These are phyloP conservation scores for Lipomyces yarrowii DNA, from an alignment of 1,139 yeast genomes.

Conservation along the genomic window DNA sequence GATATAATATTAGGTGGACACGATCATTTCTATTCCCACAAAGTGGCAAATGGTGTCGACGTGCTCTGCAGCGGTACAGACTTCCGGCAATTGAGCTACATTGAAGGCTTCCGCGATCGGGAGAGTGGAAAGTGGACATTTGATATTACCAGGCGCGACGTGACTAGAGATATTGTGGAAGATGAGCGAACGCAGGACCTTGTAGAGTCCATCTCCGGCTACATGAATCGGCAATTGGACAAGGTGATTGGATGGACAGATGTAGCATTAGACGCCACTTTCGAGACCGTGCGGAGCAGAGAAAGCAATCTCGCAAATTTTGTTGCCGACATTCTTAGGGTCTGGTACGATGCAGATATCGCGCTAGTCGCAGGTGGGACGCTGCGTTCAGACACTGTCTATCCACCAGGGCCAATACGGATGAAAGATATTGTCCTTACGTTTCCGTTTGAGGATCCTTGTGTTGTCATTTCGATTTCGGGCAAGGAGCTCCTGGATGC, in stretches of 20 bases:
- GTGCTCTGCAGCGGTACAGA: slow-evolving; percentile 31
- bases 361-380: slow-evolving; percentile 33
- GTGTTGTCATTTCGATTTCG: slow-evolving; percentile 29
- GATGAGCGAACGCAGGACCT: slow-evolving; percentile 17
- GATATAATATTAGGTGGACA: slow-evolving; percentile 33
- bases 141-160: slow-evolving; percentile 25
- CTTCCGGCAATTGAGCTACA: slow-evolving; percentile 30
- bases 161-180: slow-evolving; percentile 17
- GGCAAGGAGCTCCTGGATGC: slow-evolving; percentile 28
- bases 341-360: slow-evolving; percentile 31
- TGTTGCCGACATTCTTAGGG: slow-evolving; percentile 28
- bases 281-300: slow-evolving; percentile 28
- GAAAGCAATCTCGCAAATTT: slow-evolving; percentile 32
- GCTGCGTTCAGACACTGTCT: slow-evolving; percentile 30
- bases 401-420: slow-evolving; percentile 22
- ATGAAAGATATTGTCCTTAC: slow-evolving; percentile 29
- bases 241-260: slow-evolving; percentile 30
- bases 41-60: slow-evolving; percentile 25
- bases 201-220: slow-evolving; percentile 22
- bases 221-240: slow-evolving; percentile 21
- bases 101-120: slow-evolving; percentile 23
- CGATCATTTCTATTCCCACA: slow-evolving; percentile 32
- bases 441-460: slow-evolving; percentile 33
- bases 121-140: slow-evolving; percentile 22
- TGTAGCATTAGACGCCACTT: slow-evolving; percentile 29